These are phyloP conservation scores for Cystobasidium slooffiae DNA, from an alignment of 1,284 basidiomycete species.

Conservation along the genomic window DNA sequence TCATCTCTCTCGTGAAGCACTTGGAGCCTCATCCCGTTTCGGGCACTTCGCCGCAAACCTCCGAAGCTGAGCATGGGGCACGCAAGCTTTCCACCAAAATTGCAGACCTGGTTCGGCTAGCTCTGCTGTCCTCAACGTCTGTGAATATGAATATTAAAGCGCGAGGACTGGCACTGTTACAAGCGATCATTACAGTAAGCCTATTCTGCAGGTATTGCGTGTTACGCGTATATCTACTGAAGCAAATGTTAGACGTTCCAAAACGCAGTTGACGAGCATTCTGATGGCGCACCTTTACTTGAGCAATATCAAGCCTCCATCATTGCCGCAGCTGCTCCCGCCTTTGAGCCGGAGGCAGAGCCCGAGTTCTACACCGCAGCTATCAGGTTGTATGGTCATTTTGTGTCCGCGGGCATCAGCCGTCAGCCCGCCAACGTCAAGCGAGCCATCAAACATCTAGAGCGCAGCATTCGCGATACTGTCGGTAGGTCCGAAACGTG, in stretches of 20 bases:
- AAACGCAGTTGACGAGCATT: conserved; percentile 60
- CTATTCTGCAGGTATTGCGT: neutral
- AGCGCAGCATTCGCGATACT: neutral
- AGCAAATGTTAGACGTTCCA: conserved; percentile 74
- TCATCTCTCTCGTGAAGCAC: conserved; percentile 86
- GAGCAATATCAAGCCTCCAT: conserved; percentile 99
- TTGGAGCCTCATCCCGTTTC: conserved; percentile 45
- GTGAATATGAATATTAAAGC: conserved; percentile 93
- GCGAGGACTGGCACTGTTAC: conserved; percentile 85
- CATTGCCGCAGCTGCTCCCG: conserved; percentile 95
- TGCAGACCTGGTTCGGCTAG: conserved; percentile 93
- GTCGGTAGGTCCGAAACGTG: neutral
- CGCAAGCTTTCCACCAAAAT: conserved; percentile 75
- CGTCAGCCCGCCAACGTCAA: conserved; percentile 90
- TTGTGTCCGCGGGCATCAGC: conserved; percentile 93
- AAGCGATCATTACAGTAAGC: conserved; percentile 86
- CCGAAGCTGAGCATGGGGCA: conserved; percentile 3
- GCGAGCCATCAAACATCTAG: conserved; percentile 83
- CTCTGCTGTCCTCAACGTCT: conserved; percentile 94
- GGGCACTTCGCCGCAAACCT: neutral
- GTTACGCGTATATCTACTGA: conserved; percentile 70
- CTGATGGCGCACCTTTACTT: conserved; percentile 84
- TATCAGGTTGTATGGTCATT: conserved; percentile 90
- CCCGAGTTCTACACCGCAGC: conserved; percentile 93
- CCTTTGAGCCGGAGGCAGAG: conserved; percentile 91